These are phyloP conservation scores for Sophora flavescens DNA, from an alignment of 306 rosid genomes.

Conservation along the genomic window DNA sequence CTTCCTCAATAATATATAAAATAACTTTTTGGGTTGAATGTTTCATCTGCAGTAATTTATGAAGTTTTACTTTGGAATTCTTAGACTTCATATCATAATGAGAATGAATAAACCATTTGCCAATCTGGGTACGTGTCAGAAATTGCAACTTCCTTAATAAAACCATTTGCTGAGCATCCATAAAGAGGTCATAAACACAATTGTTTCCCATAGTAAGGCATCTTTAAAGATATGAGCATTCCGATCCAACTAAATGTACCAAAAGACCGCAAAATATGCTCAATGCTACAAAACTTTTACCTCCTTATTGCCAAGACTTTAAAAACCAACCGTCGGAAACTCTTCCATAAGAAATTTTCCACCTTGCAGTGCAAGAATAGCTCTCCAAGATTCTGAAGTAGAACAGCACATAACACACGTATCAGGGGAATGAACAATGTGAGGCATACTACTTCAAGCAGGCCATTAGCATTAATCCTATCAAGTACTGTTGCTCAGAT, in stretches of 20 bases:
- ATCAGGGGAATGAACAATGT: background rate
- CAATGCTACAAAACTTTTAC: background rate
- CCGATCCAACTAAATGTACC: constrained; percentile 18
- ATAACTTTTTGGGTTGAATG: background rate
- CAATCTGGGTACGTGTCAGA: background rate
- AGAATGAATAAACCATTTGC: constrained; percentile 9
- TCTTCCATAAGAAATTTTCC: background rate
- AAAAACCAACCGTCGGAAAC: background rate
- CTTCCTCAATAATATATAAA: background rate
- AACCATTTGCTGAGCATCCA: background rate
- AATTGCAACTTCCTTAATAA: constrained; percentile 28
- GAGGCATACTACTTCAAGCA: constrained; percentile 8
- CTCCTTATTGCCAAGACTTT: constrained; percentile 1
- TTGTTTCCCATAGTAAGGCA: background rate
- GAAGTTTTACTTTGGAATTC: background rate
- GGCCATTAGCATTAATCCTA: background rate
- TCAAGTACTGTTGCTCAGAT: background rate
- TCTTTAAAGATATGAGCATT: background rate
- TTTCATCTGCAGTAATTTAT: constrained; percentile 23
- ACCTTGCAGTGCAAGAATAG: background rate
- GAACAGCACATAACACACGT: background rate
- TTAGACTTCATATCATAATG: background rate
- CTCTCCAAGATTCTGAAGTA: constrained; percentile 6
- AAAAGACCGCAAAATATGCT: constrained; percentile 4
- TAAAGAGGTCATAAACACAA: constrained; percentile 18